A percentile compares a stretch with the other conserved stretches of the same genome.
These are phyloP conservation scores for Russula earlei DNA, from an alignment of 768 basidiomycete genomes.

Conservation along the genomic window DNA sequence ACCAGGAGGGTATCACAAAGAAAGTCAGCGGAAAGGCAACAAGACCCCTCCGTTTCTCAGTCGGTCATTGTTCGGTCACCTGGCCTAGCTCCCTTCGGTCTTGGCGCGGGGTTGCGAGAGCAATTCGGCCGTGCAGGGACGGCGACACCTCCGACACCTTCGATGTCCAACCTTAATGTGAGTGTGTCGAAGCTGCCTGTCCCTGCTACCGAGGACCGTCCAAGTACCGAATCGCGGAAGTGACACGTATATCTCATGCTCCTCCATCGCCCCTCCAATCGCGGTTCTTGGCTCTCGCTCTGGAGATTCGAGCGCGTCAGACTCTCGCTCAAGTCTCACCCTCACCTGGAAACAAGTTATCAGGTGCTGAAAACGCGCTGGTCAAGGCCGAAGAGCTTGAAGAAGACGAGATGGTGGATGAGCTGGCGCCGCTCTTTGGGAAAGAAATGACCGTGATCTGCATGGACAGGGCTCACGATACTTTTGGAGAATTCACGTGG, in stretches of 20 bases:
- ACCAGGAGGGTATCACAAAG: neutral
- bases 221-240: neutral
- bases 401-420: constrained; percentile 14
- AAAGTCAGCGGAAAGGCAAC: neutral
- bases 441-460: constrained; percentile 10
- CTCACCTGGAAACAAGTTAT: neutral
- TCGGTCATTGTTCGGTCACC: neutral
- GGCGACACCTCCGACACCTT: neutral
- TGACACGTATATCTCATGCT: constrained; percentile 1
- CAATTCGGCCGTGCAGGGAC: neutral
- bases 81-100: neutral
- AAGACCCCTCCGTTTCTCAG: neutral
- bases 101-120: neutral
- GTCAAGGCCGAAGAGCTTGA: neutral
- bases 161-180: neutral
- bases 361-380: neutral
- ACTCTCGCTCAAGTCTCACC: neutral
- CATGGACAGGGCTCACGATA: constrained; percentile 1
- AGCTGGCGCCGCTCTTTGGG: constrained; percentile 11
- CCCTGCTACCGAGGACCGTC: neutral
- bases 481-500: neutral
- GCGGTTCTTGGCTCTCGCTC: neutral
- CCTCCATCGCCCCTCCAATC: constrained; percentile 3
- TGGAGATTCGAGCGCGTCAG: neutral
- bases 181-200: neutral